phyloP scores from a whole-genome alignment of 2,329 filamentous ascomycete species.

The Fusarium annulatum region DNA sequence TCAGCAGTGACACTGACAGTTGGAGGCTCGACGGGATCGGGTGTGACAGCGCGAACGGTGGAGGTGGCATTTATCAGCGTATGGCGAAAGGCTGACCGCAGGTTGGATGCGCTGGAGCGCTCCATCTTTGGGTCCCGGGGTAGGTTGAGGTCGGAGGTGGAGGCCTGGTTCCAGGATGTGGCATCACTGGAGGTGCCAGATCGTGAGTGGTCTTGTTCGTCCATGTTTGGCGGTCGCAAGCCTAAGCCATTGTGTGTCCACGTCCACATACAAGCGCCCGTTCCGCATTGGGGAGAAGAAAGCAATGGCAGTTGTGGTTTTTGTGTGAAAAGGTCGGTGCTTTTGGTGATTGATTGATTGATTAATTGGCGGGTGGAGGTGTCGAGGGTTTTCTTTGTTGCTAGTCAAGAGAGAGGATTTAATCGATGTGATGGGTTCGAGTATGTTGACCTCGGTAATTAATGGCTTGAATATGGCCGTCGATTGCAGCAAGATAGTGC shows the following conservation, averaged over 20 bases:
- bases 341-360: slow-evolving; percentile 4
- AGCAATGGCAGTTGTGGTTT: slow-evolving; percentile 12
- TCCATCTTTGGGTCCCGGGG: slow-evolving; percentile 49
- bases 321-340: slow-evolving; percentile 3
- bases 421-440: background rate
- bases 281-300: slow-evolving; percentile 47
- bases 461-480: background rate
- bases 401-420: slow-evolving; percentile 5
- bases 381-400: slow-evolving; percentile 19
- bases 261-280: slow-evolving; percentile 51
- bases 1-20: slow-evolving; percentile 40
- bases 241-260: slow-evolving; percentile 59
- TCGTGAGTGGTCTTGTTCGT: slow-evolving; percentile 53
- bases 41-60: slow-evolving; percentile 74
- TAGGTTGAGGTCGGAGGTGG: slow-evolving; percentile 43
- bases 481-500: background rate
- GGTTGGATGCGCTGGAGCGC: slow-evolving; percentile 50
- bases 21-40: slow-evolving; percentile 61
- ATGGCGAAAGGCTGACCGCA: slow-evolving; percentile 50
- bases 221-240: slow-evolving; percentile 59
- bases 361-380: slow-evolving; percentile 2
- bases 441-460: background rate
- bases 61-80: slow-evolving; percentile 48
- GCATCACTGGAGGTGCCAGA: slow-evolving; percentile 51
- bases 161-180: slow-evolving; percentile 50